These are phyloP conservation scores for Tetracentron sinense DNA, from an alignment of 164 flowering plant genomes.

Conservation along the genomic window DNA sequence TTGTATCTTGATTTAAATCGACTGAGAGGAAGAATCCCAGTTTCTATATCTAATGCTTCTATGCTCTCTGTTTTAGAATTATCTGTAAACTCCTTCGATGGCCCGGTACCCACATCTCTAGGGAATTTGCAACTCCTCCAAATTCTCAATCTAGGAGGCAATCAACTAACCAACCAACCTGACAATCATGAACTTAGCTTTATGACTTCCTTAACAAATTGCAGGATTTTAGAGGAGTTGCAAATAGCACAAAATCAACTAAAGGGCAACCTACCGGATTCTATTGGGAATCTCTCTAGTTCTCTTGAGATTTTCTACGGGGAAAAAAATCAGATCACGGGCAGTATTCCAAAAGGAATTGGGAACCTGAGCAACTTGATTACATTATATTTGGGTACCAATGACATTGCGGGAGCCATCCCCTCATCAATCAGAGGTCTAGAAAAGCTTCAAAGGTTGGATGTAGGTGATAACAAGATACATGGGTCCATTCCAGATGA, in stretches of 20 bases:
- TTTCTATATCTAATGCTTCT: slow-evolving; percentile 26
- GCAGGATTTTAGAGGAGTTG: slow-evolving; percentile 14
- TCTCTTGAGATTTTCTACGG: slow-evolving; percentile 15
- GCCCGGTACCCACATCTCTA: slow-evolving; percentile 22
- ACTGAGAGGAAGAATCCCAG: slow-evolving; percentile 28
- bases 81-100: slow-evolving; percentile 21
- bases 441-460: slow-evolving; percentile 15
- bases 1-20: too few species aligned
- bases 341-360: slow-evolving; percentile 29
- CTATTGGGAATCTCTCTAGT: slow-evolving; percentile 33
- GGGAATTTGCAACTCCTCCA: slow-evolving; percentile 22
- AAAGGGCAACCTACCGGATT: slow-evolving; percentile 23
- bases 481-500: slow-evolving; percentile 18
- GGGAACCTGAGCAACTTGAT: slow-evolving; percentile 27
- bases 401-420: slow-evolving; percentile 21
- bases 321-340: slow-evolving; percentile 8
- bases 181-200: slow-evolving; percentile 15
- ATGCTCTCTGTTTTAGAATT: slow-evolving; percentile 11
- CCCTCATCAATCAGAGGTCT: slow-evolving; percentile 21
- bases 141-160: slow-evolving; percentile 6
- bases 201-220: slow-evolving; percentile 23
- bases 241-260: slow-evolving; percentile 19
- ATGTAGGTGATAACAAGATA: slow-evolving; percentile 8
- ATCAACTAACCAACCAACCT: slow-evolving; percentile 12
- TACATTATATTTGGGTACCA: slow-evolving; percentile 2